phyloP scores from a whole-genome alignment of 345 rosid genomes.

The Salix suchowensis region DNA sequence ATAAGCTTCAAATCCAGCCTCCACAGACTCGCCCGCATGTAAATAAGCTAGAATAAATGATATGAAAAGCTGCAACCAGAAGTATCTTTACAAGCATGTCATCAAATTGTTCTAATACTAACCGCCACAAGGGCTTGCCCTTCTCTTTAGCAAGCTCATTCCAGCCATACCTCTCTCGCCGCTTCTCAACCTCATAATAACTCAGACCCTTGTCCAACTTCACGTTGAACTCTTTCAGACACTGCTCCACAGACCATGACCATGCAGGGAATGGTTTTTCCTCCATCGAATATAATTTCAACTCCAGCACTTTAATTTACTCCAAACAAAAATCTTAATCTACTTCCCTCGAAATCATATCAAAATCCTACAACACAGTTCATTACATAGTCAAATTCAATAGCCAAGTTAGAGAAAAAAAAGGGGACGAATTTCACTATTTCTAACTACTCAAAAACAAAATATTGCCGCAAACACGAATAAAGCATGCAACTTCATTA shows the following conservation, averaged over 20 bases:
- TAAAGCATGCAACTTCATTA: not conserved
- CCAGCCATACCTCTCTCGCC: constrained; percentile 59
- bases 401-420: not conserved
- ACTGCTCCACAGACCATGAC: constrained; percentile 77
- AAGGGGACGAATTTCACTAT: not conserved
- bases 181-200: constrained; percentile 57
- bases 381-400: not conserved
- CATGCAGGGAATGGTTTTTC: constrained; percentile 70
- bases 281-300: constrained; percentile 38
- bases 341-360: constrained; percentile 1
- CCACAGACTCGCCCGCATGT: constrained; percentile 46
- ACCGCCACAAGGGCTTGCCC: constrained; percentile 81
- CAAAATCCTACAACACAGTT: constrained; percentile 28
- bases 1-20: constrained; percentile 61
- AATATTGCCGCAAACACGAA: not conserved
- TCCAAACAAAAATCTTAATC: constrained; percentile 2
- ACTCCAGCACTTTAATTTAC: constrained; percentile 20
- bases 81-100: constrained; percentile 90
- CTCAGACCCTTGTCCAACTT: constrained; percentile 63
- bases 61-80: constrained; percentile 73
- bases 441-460: not conserved
- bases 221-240: constrained; percentile 63
- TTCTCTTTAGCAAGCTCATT: constrained; percentile 85
- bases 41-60: constrained; percentile 75
- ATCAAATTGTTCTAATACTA: constrained; percentile 74